Evolutionary conservation across 441 rosid species (phyloP).

Genomic region (Croton setiger): DNA sequence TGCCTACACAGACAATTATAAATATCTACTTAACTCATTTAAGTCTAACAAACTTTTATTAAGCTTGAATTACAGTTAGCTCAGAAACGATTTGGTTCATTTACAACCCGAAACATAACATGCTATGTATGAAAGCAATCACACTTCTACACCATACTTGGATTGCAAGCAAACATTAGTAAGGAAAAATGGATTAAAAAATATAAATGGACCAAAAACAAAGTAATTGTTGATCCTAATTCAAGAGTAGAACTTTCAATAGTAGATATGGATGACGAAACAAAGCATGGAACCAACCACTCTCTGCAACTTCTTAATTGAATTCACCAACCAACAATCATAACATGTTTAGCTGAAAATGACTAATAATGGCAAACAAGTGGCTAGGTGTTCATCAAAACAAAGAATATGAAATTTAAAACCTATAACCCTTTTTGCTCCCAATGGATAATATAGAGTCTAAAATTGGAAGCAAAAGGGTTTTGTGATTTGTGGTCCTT

Average conservation of each 20-base stretch:
- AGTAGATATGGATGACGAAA: constrained; percentile 11
- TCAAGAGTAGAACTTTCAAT: constrained; percentile 15
- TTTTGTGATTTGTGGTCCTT: not conserved
- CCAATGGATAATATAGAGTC: not conserved
- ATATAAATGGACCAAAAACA: constrained; percentile 7
- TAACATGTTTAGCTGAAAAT: constrained; percentile 13
- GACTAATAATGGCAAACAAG: not conserved
- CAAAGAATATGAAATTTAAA: not conserved
- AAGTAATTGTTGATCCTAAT: constrained; percentile 4
- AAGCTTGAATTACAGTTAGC: too few relatives aligned
- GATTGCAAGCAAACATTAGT: constrained; percentile 10
- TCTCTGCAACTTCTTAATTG: constrained; percentile 21
- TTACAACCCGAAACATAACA: too few relatives aligned
- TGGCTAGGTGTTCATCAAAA: not conserved
- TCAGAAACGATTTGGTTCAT: too few relatives aligned
- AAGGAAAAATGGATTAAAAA: not conserved
- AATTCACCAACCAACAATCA: constrained; percentile 20
- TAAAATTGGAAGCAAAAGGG: not conserved
- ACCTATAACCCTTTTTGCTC: not conserved
- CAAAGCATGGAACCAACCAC: not conserved
- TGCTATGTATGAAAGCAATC: not conserved
- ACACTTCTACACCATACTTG: constrained; percentile 8
- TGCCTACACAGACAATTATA: too few relatives aligned
- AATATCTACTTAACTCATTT: too few relatives aligned
- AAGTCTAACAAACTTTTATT: too few relatives aligned